Conservation (phyloP, 768 basidiomycete species). For the Rossbeevera mucosa region DNA sequence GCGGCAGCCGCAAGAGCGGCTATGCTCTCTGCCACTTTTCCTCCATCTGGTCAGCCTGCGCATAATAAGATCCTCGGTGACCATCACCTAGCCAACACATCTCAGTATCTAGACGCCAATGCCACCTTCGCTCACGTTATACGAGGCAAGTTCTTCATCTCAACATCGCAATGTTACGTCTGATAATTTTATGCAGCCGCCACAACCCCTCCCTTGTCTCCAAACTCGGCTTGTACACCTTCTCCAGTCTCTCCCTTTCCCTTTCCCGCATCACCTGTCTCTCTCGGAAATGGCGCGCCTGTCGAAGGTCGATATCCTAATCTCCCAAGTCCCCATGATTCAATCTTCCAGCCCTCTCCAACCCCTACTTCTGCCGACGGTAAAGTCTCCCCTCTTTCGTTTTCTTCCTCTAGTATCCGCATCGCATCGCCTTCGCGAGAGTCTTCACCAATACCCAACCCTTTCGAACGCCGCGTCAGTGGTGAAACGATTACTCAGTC, state of each 20-base stretch:
- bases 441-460: constrained; percentile 69
- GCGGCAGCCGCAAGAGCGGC: constrained; percentile 67
- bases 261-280: constrained; percentile 22
- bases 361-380: constrained; percentile 7
- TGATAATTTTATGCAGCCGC: constrained; percentile 22
- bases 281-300: constrained; percentile 11
- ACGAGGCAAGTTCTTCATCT: constrained; percentile 26
- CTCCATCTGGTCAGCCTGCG: constrained; percentile 10
- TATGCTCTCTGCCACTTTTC: constrained; percentile 34
- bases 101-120: constrained; percentile 46
- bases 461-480: constrained; percentile 90
- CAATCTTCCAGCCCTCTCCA: constrained; percentile 4
- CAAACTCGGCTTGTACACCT: constrained; percentile 29
- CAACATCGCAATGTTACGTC: background rate
- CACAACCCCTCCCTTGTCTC: constrained; percentile 32
- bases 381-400: constrained; percentile 15
- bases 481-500: constrained; percentile 40
- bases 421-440: constrained; percentile 29
- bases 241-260: constrained; percentile 35
- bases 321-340: constrained; percentile 21
- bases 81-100: constrained; percentile 32
- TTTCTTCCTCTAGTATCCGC: constrained; percentile 22
- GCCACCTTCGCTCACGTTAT: constrained; percentile 27
- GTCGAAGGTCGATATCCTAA: constrained; percentile 14
- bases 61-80: constrained; percentile 4